Base-by-base conservation (phyloP, 208 protist species). In the Crithidia thermophila region DNA sequence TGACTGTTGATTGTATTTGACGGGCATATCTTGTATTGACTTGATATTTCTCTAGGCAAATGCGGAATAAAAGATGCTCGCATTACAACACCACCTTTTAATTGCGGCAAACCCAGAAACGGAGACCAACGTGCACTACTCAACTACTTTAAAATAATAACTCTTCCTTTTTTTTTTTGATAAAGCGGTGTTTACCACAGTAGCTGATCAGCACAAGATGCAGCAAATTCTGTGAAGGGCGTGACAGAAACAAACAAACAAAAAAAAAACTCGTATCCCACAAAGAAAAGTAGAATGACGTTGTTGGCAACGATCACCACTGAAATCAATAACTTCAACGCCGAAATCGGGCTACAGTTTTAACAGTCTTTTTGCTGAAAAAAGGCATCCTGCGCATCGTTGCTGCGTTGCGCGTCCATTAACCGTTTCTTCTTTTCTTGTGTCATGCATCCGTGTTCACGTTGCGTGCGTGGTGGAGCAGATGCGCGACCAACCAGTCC, bases 401-500 rank as follows among this genome's bases (percentile, higher is more conserved):
- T 43, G 13, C 39, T 43, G 39, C 39, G 10, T 16, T 43, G 39
- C 39, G 39, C 16, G 13, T 18, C 39, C 39, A n/a, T 16, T 43
- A n/a, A 10, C 39, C 39, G 39, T 16, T 16, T 10, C 39, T 16
- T 10, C 39, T 16, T 43, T 43, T 16, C 39, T 16, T 43, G 39
- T 18, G 20, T 10, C 34, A 79, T 33, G 50, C 66, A 28, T 81
- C 60, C 3, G 27, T 49, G 31, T 62, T 34, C 16, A 85, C 62
- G 21, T 53, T 53, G 21, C 74, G 59, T 6, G 78, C 68, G 27
- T 58, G 78, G 7, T 71, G 73, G 9, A 75, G 72, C 52, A 94
- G 73, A 72, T 94, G 84, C 8, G 69, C 45, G 2, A 90, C 80
- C 20, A 95, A 57, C 89, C 89, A 94, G 67, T 94, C 85, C 74